Evolutionary conservation across 768 basidiomycete genomes (phyloP), one percentile per base, ranked within the genome.

Genomic region (Pisolithus sp.): DNA sequence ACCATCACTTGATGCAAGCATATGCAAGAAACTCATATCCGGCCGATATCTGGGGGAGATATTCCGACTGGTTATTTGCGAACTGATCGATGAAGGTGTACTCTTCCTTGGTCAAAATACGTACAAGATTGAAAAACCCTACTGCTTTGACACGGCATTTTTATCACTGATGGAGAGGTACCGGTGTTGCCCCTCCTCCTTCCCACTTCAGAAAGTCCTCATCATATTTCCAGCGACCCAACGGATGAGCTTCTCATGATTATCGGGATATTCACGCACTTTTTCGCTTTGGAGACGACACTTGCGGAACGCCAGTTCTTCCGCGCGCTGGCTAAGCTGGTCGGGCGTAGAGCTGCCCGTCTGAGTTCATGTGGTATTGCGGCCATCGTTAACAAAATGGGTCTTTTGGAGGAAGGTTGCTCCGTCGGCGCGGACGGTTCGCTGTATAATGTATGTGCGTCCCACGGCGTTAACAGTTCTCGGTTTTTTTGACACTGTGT

Each of bases 51-150:
- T 99, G 34, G 95, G 95, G 53, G 95, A 99, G 72, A 93, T 98
- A 60, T 78, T 97, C 58, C 86, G 95, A n/a, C 76, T 98, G 26
- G 86, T 97, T 58, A 80, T 99, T 53, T 89, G 86, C 64, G 95
- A 99, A 68, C 83, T 99, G 46, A 93, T 96, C 64, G 94, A 96
- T 64, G 88, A 93, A 58, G 96, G 95, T 69, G 89, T 94, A 18
- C 80, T 99, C 49, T 99, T 99, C 83, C 80, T 96, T 28, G 94
- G 96, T 23, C 95, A 99, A 71, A 92, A 95, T 68, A 96, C 95
- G 1, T 97, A 97, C 80, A 97, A 98, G 75, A 81, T 99, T 37
- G 94, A 98, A 71, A 89, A 80, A 57, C 82, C 93, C 18, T 93
- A 93, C 66, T 85, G 80, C 26, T 85, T 99, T 61, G 95, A 99